phyloP scores from a whole-genome alignment of 805 yeast genomes.

The Yamadazyma olivae region DNA sequence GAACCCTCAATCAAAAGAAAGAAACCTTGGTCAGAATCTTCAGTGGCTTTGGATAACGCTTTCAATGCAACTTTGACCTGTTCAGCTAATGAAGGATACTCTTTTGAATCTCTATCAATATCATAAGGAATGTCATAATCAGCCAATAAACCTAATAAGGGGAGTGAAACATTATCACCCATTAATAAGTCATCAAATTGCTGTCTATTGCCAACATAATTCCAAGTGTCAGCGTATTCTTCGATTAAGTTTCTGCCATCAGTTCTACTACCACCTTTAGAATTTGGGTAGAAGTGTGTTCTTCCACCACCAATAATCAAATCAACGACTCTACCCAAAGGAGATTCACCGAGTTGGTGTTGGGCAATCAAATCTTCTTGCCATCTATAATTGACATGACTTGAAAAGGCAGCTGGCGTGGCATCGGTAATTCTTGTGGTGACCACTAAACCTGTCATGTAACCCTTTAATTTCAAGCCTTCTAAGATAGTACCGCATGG shows the following conservation, averaged over 20 bases:
- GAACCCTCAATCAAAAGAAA: constrained; percentile 87
- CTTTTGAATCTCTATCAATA: constrained; percentile 61
- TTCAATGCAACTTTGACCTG: constrained; percentile 70
- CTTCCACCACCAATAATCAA: constrained; percentile 90
- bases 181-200: constrained; percentile 52
- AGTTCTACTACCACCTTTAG: constrained; percentile 61
- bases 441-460: constrained; percentile 82
- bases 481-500: constrained; percentile 90
- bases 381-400: constrained; percentile 71
- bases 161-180: constrained; percentile 66
- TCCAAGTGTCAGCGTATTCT: constrained; percentile 57
- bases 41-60: constrained; percentile 63
- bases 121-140: constrained; percentile 80
- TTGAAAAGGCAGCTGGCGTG: constrained; percentile 84
- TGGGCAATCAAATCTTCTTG: constrained; percentile 85
- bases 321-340: constrained; percentile 76
- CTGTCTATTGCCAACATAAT: constrained; percentile 54
- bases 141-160: constrained; percentile 74
- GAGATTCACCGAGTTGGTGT: constrained; percentile 76
- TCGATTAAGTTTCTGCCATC: constrained; percentile 67
- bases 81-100: constrained; percentile 75
- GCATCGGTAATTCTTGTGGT: constrained; percentile 92
- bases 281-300: constrained; percentile 66
- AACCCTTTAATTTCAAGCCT: constrained; percentile 79
- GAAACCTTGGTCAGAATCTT: constrained; percentile 76